These are phyloP conservation scores for Rosa hybrid DNA, from an alignment of 331 rosid species.

Conservation along the genomic window DNA sequence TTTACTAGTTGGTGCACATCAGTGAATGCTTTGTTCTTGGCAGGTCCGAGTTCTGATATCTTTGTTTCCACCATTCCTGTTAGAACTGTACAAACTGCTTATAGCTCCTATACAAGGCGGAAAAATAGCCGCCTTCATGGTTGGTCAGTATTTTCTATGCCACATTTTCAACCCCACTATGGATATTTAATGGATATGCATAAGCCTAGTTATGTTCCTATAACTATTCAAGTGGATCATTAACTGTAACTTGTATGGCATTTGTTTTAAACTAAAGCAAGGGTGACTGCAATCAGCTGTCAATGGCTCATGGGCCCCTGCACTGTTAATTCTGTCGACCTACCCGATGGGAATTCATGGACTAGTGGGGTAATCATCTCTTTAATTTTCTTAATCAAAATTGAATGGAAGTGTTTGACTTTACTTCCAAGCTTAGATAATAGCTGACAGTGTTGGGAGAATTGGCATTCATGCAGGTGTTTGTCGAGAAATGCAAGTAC, in stretches of 20 bases:
- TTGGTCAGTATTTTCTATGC: slow-evolving; percentile 54
- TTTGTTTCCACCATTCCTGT: slow-evolving; percentile 78
- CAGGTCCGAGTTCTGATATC: slow-evolving; percentile 75
- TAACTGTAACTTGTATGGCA: neutral
- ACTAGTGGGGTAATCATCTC: slow-evolving; percentile 67
- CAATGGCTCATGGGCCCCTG: slow-evolving; percentile 96
- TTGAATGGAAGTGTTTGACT: neutral
- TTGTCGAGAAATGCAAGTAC: slow-evolving; percentile 88
- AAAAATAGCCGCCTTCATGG: slow-evolving; percentile 87
- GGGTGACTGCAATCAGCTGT: slow-evolving; percentile 89
- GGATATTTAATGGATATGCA: neutral
- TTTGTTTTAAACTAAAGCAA: slow-evolving; percentile 51
- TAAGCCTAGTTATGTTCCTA: neutral
- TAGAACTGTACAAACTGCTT: slow-evolving; percentile 71
- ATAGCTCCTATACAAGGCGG: slow-evolving; percentile 78
- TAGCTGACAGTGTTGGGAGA: neutral
- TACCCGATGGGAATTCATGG: slow-evolving; percentile 67
- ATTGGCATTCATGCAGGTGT: slow-evolving; percentile 57
- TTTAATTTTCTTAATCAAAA: neutral
- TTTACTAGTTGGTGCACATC: neutral
- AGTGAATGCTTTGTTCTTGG: slow-evolving; percentile 7
- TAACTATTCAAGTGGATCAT: neutral
- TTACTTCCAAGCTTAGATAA: neutral
- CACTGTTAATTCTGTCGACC: slow-evolving; percentile 68
- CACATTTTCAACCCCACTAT: neutral